Conservation (phyloP, 257 asterid genomes). For the Petunia axillaris region DNA sequence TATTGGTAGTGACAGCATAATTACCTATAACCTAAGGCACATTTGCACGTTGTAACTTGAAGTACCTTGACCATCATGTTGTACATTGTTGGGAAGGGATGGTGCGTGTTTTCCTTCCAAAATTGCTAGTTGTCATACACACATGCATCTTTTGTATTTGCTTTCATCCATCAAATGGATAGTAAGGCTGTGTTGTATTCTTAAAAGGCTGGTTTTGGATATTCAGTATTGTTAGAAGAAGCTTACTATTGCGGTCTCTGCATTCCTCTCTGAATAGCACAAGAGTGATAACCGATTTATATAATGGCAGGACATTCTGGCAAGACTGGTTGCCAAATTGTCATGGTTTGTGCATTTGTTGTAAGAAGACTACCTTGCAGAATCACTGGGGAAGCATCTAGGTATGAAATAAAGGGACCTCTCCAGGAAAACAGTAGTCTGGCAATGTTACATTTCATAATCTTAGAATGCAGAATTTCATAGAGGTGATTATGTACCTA, state of each 20-base stretch:
- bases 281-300: neutral
- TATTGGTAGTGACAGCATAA: constrained; percentile 57
- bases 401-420: constrained; percentile 18
- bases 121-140: neutral
- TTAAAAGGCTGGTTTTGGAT: neutral
- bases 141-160: neutral
- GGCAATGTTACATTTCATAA: neutral
- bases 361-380: neutral
- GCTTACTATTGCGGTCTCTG: neutral
- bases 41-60: neutral
- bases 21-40: neutral
- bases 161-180: neutral
- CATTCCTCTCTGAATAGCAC: neutral
- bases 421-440: neutral
- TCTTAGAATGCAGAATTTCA: constrained; percentile 18
- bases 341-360: neutral
- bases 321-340: neutral
- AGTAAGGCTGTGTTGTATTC: neutral
- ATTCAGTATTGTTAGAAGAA: neutral
- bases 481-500: neutral
- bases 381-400: neutral
- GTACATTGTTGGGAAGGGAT: neutral
- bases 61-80: neutral
- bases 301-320: constrained; percentile 6
- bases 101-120: constrained; percentile 15